Evolutionary conservation across 2,329 filamentous ascomycete genomes (phyloP), one percentile per base, ranked within the genome.

Genomic region (Fusarium hostae): DNA sequence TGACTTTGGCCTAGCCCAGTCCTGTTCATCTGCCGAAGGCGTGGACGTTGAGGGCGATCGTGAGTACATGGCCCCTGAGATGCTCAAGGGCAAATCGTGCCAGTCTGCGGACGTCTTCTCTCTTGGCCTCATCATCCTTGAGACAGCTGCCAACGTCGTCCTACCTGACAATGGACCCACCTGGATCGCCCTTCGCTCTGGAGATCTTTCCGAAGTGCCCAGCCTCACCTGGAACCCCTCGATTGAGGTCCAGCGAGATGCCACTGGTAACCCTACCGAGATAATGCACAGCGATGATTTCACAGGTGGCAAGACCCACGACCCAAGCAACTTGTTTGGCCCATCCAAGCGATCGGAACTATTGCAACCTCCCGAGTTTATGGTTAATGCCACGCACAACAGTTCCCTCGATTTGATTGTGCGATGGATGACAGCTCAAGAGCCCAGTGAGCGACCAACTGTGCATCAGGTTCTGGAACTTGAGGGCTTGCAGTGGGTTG

Each of bases 41-140:
- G 92, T 96, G 67, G 94, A 98, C 73, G 92, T 93, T 44, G 96
- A 99, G 83, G 96, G 96, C 35, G 96, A 99, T 79, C 93, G 96
- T 54, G 94, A 97, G 79, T 99, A 99, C 79, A 95, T 99, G 79
- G 95, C 93, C 2, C 95, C 95, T 0, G 96, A 99, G 81, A 94
- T 97, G 68, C 89, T 99, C 24, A 89, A 90, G 78, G 95, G 95
- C 44, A 89, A 91, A 70, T 96, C 92, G 75, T 94, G 97, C 82
- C 96, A 95, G 80, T 93, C 95, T 40, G 93, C 94, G 39, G 96
- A 99, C 81, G 89, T 99, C 55, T 99, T 98, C 81, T 94, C 96
- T 15, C 89, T 99, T 34, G 96, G 96, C 56, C 89, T 98, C 76
- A 97, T 98, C 81, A 93, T 97, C 80, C 89, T 98, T 54, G 96